Conservation (phyloP, 495 filamentous ascomycete species). For the Copromyces sp. region DNA sequence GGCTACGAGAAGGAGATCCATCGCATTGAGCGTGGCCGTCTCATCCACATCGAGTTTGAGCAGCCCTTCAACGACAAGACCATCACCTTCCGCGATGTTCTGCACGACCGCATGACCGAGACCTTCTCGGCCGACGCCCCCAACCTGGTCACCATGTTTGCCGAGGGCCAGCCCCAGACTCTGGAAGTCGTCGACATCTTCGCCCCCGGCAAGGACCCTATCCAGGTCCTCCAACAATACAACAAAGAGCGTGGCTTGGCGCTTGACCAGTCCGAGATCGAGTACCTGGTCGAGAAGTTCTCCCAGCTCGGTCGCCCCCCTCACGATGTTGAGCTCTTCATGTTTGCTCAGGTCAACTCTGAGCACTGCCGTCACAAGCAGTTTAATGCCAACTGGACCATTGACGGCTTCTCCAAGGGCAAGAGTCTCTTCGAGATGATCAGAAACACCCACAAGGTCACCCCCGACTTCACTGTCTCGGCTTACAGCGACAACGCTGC, state of each 20-base stretch:
- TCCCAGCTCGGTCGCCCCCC: conserved; percentile 63
- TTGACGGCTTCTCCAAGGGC: conserved; percentile 73
- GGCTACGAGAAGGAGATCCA: conserved; percentile 61
- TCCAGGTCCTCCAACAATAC: conserved; percentile 65
- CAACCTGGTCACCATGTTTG: conserved; percentile 65
- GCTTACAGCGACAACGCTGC: conserved; percentile 98
- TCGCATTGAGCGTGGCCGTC: conserved; percentile 80
- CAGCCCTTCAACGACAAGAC: conserved; percentile 35
- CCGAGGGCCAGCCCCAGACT: conserved; percentile 57
- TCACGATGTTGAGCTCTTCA: conserved; percentile 91
- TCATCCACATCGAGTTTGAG: conserved; percentile 53
- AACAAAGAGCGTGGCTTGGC: conserved; percentile 77
- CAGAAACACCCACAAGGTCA: conserved; percentile 73
- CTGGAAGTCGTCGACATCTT: conserved; percentile 65
- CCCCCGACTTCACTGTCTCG: conserved; percentile 72
- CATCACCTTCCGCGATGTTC: conserved; percentile 53
- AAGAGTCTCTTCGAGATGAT: conserved; percentile 90
- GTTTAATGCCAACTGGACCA: conserved; percentile 97
- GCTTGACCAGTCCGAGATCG: conserved; percentile 78
- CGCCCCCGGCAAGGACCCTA: conserved; percentile 47
- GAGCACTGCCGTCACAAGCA: conserved; percentile 70
- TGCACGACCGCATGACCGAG: conserved; percentile 95
- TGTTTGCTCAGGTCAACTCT: conserved; percentile 96
- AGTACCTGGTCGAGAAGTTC: conserved; percentile 85
- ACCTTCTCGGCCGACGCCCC: conserved; percentile 55